These are phyloP conservation scores for Aspergillus viridinutans DNA, from an alignment of 2,329 filamentous ascomycete species.

Conservation along the genomic window DNA sequence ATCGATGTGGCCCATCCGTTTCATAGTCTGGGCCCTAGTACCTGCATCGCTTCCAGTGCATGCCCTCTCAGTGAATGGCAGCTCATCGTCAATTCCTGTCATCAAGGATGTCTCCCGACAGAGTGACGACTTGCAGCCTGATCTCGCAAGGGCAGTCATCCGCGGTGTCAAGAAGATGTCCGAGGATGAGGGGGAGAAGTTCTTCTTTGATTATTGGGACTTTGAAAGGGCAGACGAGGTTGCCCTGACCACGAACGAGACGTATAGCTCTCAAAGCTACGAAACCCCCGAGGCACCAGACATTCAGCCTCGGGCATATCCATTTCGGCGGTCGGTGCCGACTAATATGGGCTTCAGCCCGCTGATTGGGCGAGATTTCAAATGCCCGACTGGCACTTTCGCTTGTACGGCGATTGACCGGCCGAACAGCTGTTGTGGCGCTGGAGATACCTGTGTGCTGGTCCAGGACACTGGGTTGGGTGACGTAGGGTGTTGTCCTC, in stretches of 20 bases:
- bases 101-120: not conserved
- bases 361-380: slow-evolving; percentile 43
- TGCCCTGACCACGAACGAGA: slow-evolving; percentile 1
- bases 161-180: slow-evolving; percentile 43
- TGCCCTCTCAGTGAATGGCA: not conserved
- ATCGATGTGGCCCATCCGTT: not conserved
- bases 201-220: slow-evolving; percentile 45
- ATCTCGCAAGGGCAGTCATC: not conserved
- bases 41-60: not conserved
- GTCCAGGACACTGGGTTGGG: slow-evolving; percentile 51
- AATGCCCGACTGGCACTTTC: slow-evolving; percentile 54
- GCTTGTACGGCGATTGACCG: slow-evolving; percentile 53
- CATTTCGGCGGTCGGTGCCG: slow-evolving; percentile 5
- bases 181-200: slow-evolving; percentile 45
- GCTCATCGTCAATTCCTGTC: not conserved
- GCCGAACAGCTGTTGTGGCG: slow-evolving; percentile 56
- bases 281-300: not conserved
- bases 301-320: slow-evolving; percentile 13
- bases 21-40: not conserved
- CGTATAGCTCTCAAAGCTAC: not conserved
- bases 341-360: slow-evolving; percentile 3
- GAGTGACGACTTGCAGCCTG: not conserved
- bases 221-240: slow-evolving; percentile 23
- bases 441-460: slow-evolving; percentile 50
- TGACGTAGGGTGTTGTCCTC: slow-evolving; percentile 58